phyloP scores from a whole-genome alignment of 2,329 filamentous ascomycete species.

The Alternaria panax region DNA sequence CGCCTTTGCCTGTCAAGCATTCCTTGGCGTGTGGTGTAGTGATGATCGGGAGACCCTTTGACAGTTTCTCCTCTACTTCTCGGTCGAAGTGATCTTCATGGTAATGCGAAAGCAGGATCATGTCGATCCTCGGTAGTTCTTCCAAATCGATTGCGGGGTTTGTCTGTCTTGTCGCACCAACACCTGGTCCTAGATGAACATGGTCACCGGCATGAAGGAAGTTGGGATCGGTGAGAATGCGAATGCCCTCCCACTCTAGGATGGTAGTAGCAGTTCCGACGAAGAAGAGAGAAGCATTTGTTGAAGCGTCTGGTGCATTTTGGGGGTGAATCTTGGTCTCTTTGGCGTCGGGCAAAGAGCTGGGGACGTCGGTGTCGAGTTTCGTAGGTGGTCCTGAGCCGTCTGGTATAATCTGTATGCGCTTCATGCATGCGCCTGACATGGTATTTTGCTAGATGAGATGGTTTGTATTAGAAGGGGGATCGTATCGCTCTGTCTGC shows the following conservation, averaged over 20 bases:
- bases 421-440: slow-evolving; percentile 46
- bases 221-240: slow-evolving; percentile 61
- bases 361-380: slow-evolving; percentile 44
- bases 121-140: slow-evolving; percentile 66
- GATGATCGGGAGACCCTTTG: slow-evolving; percentile 66
- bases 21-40: slow-evolving; percentile 68
- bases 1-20: slow-evolving; percentile 57
- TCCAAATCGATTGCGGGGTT: slow-evolving; percentile 68
- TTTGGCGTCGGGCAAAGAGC: slow-evolving; percentile 54
- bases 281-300: slow-evolving; percentile 60
- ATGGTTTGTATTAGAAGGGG: background rate
- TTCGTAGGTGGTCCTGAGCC: slow-evolving; percentile 51
- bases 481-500: background rate
- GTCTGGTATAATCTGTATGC: slow-evolving; percentile 51
- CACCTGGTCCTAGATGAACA: slow-evolving; percentile 70
- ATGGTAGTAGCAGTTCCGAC: slow-evolving; percentile 66
- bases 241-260: slow-evolving; percentile 61
- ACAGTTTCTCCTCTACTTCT: slow-evolving; percentile 59
- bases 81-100: slow-evolving; percentile 67
- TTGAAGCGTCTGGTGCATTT: slow-evolving; percentile 44
- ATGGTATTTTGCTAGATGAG: background rate
- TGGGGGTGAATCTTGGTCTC: slow-evolving; percentile 55
- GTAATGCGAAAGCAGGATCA: slow-evolving; percentile 69
- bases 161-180: slow-evolving; percentile 62
- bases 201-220: slow-evolving; percentile 72